Evolutionary conservation across 2,329 filamentous ascomycete species (phyloP), one percentile per base, ranked within the genome.

Genomic region (Aureobasidium sp.): DNA sequence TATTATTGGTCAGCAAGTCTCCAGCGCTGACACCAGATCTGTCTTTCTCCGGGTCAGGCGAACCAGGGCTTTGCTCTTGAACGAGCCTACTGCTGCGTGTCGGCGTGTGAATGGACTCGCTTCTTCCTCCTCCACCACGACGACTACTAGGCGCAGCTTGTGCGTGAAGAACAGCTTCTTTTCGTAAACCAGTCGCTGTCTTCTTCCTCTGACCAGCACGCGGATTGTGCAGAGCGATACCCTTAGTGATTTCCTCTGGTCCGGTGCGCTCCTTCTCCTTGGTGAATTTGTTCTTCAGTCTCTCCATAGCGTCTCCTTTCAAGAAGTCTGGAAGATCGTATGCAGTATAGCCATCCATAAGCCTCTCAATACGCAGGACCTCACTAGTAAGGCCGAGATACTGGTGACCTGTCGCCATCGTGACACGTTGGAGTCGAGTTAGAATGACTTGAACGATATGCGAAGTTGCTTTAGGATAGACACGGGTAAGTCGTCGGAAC

Each of bases 361-460:
- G 87, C 72, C 90, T 90, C 72, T 99, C 94, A 0, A 92, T 97
- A 53, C 91, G 88, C 13, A 99, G 75, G 0, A 99, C 93, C 69
- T 99, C 94, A 42, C 87, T 90, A 0, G 91, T 96, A 45, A 99
- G 76, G 1, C 95, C 94, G 16, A 99, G 84, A 69, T 99, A 99
- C 59, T 90, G 90, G 78, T 97, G 94, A 0, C 91, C 94, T 11
- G 95, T 97, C 0, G 92, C 89, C 59, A 99, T 84, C 0, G 94
- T 99, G 3, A 99, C 95, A 67, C 95, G 82, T 72, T 99, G 93
- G 57, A 99, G 87, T 53, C 95, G 85, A 3, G 95, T 97, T 36
- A 99, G 77, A 64, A 99, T 99, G 49, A 99, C 93, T 71, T 99
- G 94, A 6, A 99, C 91, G 65, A 99, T 97, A 70, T 99, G 95